phyloP scores from a whole-genome alignment of 2,329 filamentous ascomycete genomes.

The Talaromyces sp. region DNA sequence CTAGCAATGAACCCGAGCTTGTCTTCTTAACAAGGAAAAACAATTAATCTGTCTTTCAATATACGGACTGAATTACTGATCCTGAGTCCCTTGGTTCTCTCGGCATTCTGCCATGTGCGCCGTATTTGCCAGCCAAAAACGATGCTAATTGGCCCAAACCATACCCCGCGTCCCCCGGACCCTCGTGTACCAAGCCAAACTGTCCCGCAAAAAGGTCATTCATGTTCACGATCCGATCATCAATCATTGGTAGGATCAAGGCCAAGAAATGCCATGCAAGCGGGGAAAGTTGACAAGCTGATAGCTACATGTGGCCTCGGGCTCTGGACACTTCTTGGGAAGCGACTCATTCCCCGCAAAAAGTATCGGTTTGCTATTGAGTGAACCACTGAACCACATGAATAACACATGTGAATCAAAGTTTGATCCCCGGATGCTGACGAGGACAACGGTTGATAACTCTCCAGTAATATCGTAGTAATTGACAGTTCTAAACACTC shows the following conservation, averaged over 20 bases:
- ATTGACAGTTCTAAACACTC: not conserved
- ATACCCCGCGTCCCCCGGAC: not conserved
- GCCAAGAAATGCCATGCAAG: not conserved
- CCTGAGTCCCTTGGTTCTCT: not conserved
- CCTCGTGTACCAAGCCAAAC: not conserved
- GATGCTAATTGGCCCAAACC: not conserved
- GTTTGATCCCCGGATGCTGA: not conserved
- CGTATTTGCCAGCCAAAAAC: not conserved
- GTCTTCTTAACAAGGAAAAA: not conserved
- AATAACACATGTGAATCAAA: not conserved
- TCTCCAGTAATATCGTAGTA: not conserved
- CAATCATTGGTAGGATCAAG: not conserved
- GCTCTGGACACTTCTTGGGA: not conserved
- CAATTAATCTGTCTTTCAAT: not conserved
- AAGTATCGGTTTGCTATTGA: not conserved
- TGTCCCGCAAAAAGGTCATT: not conserved
- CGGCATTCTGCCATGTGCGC: not conserved
- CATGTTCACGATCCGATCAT: not conserved
- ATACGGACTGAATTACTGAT: no score
- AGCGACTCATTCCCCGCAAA: not conserved
- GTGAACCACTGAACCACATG: not conserved
- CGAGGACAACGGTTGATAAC: not conserved
- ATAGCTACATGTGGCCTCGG: not conserved
- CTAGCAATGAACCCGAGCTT: constrained; percentile 30
- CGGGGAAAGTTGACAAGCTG: not conserved